Base-by-base conservation (phyloP, 2,329 filamentous ascomycete species). In the Fusarium fracticaudum region DNA sequence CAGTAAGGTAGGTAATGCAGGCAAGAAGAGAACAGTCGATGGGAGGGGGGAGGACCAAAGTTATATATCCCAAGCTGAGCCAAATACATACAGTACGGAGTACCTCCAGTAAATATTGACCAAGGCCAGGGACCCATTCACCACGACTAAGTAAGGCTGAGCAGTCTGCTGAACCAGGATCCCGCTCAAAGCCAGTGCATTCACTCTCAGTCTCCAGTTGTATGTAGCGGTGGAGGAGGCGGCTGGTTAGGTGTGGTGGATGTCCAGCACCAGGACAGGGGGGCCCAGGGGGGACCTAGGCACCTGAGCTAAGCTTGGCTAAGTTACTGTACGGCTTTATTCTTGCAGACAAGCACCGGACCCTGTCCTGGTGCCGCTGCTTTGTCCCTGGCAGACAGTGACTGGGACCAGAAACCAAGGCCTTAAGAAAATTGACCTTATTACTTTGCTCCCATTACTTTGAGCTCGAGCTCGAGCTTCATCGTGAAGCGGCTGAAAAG, bases 81-180 rank as follows among this genome's bases (percentile, higher is more conserved):
- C 60, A 64, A 63, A 64, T 75, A 48, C 54, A 57, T 35, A 26
- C 33, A 59, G 55, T 67, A 61, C 55, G 55, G 60, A 73, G 69
- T 31, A 31, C 60, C 38, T 67, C 22, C n/a, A 68, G 69, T 68
- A 77, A 68, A 77, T 73, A 69, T 67, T 68, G 63, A 63, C 68
- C 73, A 72, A 57, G 64, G 73, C 64, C 61, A 38, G 65, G 64
- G 64, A 47, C 65, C 67, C 60, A 53, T 73, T 74, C 67, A 76
- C 70, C 71, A 53, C 53, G 68, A 78, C 71, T 74, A 77, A 78
- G 74, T 78, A 78, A 78, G 76, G 76, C 76, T 78, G 76, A 78
- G 76, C 71, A 74, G 59, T 59, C 48, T 76, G 63, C 73, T 71
- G 64, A 64, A 54, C 76, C 58, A 67, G 76, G 75, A 75, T 77